A percentile compares a stretch with the other conserved stretches of the same genome.
phyloP scores from a whole-genome alignment of 306 rosid genomes.

The Canavalia gladiata region DNA sequence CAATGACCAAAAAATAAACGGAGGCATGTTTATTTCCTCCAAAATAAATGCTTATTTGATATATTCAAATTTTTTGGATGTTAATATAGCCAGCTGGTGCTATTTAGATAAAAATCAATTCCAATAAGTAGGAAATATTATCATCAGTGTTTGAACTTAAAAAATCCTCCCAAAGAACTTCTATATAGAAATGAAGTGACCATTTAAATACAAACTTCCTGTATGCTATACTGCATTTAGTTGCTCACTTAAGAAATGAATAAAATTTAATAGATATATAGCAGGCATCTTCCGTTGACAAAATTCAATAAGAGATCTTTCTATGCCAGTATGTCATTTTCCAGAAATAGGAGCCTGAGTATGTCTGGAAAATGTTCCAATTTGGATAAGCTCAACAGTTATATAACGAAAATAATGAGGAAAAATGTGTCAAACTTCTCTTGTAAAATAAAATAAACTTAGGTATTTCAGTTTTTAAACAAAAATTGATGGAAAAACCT shows the following conservation, averaged over 20 bases:
- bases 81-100: no score
- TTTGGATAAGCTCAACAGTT: no score
- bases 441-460: no score
- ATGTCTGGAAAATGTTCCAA: background rate
- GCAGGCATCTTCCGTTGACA: background rate
- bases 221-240: background rate
- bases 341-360: background rate
- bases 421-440: no score
- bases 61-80: background rate
- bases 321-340: background rate
- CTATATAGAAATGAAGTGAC: background rate
- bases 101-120: no score
- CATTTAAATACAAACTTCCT: background rate
- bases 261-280: background rate
- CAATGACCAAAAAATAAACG: background rate
- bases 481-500: no score
- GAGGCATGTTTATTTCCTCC: background rate
- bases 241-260: background rate
- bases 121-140: no score
- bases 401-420: no score
- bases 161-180: background rate
- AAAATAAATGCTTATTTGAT: background rate
- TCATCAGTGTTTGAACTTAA: background rate
- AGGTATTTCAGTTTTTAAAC: no score
- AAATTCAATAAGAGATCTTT: background rate